phyloP scores from a whole-genome alignment of 2,329 filamentous ascomycete species.

The Claviceps spartinae region DNA sequence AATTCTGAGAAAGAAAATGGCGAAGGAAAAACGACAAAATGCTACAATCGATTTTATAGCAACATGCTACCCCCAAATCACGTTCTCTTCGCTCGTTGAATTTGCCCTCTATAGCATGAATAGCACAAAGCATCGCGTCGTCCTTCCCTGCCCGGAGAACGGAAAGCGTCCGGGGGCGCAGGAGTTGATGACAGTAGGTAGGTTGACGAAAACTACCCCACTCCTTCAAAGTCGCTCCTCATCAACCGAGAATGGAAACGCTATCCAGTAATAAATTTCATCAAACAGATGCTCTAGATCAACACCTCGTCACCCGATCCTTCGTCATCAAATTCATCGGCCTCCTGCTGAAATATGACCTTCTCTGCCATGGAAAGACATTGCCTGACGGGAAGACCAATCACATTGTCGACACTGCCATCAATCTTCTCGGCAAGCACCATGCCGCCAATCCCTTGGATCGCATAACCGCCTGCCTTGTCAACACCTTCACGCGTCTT shows the following conservation, averaged over 20 bases:
- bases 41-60: neutral
- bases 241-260: neutral
- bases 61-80: neutral
- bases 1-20: too few relatives aligned
- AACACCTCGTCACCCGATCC: slow-evolving; percentile 26
- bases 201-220: neutral
- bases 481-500: slow-evolving; percentile 82
- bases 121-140: neutral
- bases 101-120: neutral
- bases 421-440: slow-evolving; percentile 81
- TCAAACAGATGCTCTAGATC: neutral
- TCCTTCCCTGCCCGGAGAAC: neutral
- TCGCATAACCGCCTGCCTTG: slow-evolving; percentile 90
- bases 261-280: neutral
- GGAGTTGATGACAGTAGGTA: neutral
- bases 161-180: neutral
- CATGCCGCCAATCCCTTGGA: slow-evolving; percentile 79
- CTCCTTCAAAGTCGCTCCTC: neutral
- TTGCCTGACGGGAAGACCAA: slow-evolving; percentile 72
- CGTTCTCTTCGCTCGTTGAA: neutral
- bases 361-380: slow-evolving; percentile 75
- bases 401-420: slow-evolving; percentile 84
- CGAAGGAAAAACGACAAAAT: too few relatives aligned
- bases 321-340: slow-evolving; percentile 40
- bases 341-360: slow-evolving; percentile 64